Percentiles rank a stretch among this genome's conserved stretches.
These are phyloP conservation scores for Liquidambar formosana DNA, from an alignment of 164 flowering plant species.

Conservation along the genomic window DNA sequence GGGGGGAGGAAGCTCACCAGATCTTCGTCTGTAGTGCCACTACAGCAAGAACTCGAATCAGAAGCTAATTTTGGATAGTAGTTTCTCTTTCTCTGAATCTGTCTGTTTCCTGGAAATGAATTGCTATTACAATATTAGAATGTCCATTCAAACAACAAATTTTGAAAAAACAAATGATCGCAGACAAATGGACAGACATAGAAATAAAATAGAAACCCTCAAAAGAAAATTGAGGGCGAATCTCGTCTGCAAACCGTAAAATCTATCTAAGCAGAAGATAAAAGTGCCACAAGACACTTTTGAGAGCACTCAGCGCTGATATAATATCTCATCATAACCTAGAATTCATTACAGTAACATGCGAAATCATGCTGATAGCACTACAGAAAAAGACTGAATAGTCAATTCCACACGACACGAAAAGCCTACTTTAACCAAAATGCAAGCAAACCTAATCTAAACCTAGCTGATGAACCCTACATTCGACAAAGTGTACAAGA, in stretches of 20 bases:
- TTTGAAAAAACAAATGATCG: background rate
- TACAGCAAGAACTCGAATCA: conserved; percentile 38
- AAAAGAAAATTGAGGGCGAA: background rate
- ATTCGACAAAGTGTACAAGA: background rate
- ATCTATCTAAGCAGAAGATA: background rate
- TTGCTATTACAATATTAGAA: conserved; percentile 15
- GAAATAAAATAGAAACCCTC: background rate
- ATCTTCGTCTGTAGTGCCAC: conserved; percentile 33
- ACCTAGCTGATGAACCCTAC: conserved; percentile 2
- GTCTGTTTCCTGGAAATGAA: conserved; percentile 39
- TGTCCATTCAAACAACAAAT: background rate
- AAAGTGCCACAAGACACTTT: background rate
- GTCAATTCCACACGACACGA: conserved; percentile 3
- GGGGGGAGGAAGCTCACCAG: conserved; percentile 38
- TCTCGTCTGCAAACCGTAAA: background rate
- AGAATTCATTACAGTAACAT: conserved; percentile 6
- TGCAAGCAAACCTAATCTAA: conserved; percentile 9
- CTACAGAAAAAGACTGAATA: conserved; percentile 9
- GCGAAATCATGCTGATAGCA: conserved; percentile 14
- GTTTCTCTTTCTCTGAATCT: conserved; percentile 27
- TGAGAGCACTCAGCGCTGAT: conserved; percentile 4
- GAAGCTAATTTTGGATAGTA: conserved; percentile 26
- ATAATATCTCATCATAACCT: conserved; percentile 15
- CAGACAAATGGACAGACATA: background rate
- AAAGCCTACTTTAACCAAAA: conserved; percentile 1